Base-by-base conservation (phyloP, 2,329 filamentous ascomycete species). In the Cladosporium sp. region DNA sequence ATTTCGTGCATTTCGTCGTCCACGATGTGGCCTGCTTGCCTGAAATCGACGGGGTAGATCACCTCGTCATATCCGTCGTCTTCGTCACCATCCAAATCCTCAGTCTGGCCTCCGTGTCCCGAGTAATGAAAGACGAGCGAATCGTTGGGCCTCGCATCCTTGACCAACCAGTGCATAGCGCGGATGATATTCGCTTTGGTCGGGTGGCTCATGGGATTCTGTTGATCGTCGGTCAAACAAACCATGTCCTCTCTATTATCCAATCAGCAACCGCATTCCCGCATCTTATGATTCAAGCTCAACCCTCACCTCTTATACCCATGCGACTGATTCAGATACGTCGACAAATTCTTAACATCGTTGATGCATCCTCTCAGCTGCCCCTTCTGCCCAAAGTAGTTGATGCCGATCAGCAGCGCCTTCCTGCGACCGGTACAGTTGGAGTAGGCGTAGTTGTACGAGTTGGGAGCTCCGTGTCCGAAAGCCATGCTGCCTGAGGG, bases 71-170 rank as follows among this genome's bases (percentile, higher is more conserved):
- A 88, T 36, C 87, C 87, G 61, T 91, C 87, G 30, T 86, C 83
- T 66, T 91, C 86, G 59, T 91, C 86, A 22, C 86, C 86, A 59
- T 90, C 86, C 32, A 86, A 70, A 66, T 91, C 87, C 60, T 84
- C 80, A 2, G 86, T 88, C 67, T 91, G 86, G n/a, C 87, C 87
- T 53, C 87, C 86, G 64, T 91, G 86, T 7, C 86, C 90, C 33
- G 91, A 95, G 68, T 95, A 97, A 71, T 97, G 92, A 74, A 97
- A 96, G 72, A 97, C 97, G 6, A 97, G 78, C 4, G 92, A 95
- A 67, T 97, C 92, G 65, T 96, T 95, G 0, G 90, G 87, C 51
- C 80, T 80, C 4, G 92, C 91, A 64, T 95, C 91, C 71, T 95
- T 95, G 51, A 96, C 89, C 16, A 97, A 74, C 92, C 92, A 97